Conservation (phyloP, 352 stramenopile genomes). For the Globisporangium solare region DNA sequence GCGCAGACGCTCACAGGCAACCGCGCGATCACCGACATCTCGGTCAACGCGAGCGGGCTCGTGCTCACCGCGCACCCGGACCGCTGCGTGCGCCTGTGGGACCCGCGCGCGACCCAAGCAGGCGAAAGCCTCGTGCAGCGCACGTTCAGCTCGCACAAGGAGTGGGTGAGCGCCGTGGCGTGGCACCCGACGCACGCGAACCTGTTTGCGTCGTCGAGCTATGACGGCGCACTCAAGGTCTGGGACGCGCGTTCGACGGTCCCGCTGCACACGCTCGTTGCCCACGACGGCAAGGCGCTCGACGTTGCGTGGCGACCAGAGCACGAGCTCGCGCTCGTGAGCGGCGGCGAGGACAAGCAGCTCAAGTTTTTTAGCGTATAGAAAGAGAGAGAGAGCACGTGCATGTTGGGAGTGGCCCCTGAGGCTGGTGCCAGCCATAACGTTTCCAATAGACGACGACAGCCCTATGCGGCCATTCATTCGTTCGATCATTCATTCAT, state of each 20-base stretch:
- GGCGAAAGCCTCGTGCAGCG: conserved; percentile 72
- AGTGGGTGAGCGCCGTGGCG: conserved; percentile 76
- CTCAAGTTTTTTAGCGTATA: conserved; percentile 85
- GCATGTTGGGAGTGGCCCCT: neutral
- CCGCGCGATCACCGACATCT: conserved; percentile 69
- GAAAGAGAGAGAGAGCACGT: conserved; percentile 12
- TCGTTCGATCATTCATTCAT: too few relatives aligned
- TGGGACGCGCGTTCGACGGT: conserved; percentile 76
- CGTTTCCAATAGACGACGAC: too few relatives aligned
- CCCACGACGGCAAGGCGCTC: conserved; percentile 73
- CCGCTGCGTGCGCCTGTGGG: conserved; percentile 78
- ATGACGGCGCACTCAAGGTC: conserved; percentile 78
- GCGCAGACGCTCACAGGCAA: conserved; percentile 73
- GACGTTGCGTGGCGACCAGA: conserved; percentile 53
- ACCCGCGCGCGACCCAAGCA: conserved; percentile 58
- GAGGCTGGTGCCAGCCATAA: too few relatives aligned
- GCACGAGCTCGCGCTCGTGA: conserved; percentile 52
- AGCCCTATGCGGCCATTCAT: too few relatives aligned
- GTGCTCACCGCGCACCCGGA: conserved; percentile 80
- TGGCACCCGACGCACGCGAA: conserved; percentile 59
- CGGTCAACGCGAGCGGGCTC: conserved; percentile 52
- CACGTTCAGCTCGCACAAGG: conserved; percentile 81
- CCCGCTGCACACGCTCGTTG: conserved; percentile 69
- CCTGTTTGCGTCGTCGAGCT: conserved; percentile 70
- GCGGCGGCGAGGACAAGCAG: conserved; percentile 82